phyloP scores from a whole-genome alignment of 1,284 basidiomycete genomes.

The Leccinum subrobustum region DNA sequence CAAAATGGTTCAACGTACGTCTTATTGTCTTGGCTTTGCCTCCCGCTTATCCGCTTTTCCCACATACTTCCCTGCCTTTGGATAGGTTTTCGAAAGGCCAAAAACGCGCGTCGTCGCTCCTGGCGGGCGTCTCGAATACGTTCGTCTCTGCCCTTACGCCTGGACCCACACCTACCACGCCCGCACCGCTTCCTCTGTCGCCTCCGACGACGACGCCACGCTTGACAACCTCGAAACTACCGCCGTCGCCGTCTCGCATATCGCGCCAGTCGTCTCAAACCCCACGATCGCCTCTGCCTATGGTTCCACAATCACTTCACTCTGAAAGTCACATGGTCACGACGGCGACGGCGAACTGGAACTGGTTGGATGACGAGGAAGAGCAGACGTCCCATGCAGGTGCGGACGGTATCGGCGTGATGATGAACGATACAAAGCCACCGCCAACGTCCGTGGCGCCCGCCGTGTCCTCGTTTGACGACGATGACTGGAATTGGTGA shows the following conservation, averaged over 20 bases:
- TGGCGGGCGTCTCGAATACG: slow-evolving; percentile 63
- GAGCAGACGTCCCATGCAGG: slow-evolving; percentile 17
- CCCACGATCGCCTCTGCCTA: not conserved
- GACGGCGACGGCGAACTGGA: slow-evolving; percentile 14
- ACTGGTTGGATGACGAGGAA: slow-evolving; percentile 42
- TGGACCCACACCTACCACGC: slow-evolving; percentile 29
- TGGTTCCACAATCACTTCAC: not conserved
- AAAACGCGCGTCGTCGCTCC: slow-evolving; percentile 63
- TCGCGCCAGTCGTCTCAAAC: slow-evolving; percentile 9
- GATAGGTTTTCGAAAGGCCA: slow-evolving; percentile 57
- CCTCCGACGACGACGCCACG: not conserved
- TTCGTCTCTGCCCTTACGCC: slow-evolving; percentile 50
- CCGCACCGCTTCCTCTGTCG: slow-evolving; percentile 22
- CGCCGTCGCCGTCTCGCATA: not conserved
- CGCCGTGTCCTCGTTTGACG: slow-evolving; percentile 36
- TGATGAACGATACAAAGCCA: slow-evolving; percentile 30
- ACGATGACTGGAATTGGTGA: slow-evolving; percentile 67
- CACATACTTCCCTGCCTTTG: not conserved
- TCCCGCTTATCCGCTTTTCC: not conserved
- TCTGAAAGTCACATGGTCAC: not conserved
- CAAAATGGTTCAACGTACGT: slow-evolving; percentile 52
- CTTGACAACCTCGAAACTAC: not conserved
- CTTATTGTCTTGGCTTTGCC: not conserved
- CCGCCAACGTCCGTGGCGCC: not conserved
- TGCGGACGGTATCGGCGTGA: slow-evolving; percentile 11